Percentiles rank a stretch among this genome's conserved stretches.
Evolutionary conservation across 1,284 basidiomycete species (phyloP).

Genomic region (Heimioporus punctisporus): DNA sequence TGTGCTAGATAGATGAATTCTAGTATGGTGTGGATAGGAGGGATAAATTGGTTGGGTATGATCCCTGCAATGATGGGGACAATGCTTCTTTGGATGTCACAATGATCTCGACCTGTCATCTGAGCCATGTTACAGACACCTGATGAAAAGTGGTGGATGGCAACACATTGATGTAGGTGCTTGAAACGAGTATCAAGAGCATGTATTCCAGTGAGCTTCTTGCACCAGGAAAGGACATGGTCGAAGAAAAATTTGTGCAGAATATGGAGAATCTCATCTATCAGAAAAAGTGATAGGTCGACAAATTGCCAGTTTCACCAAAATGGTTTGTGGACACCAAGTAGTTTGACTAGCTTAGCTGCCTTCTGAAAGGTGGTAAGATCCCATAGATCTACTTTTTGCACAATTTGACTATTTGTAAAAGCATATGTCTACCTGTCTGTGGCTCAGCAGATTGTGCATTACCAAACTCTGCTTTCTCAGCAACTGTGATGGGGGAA

Average conservation of each 20-base stretch:
- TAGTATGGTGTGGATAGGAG: neutral
- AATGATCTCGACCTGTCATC: conserved; percentile 9
- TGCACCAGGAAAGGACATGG: conserved; percentile 6
- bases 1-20: conserved; percentile 8
- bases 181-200: conserved; percentile 2
- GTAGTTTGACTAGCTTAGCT: neutral
- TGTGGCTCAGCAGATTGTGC: neutral
- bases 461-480: neutral
- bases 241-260: conserved; percentile 10
- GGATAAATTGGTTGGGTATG: neutral
- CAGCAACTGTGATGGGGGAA: neutral
- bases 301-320: neutral
- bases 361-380: neutral
- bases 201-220: neutral
- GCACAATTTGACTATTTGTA: no score
- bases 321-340: neutral
- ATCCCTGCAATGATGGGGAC: neutral
- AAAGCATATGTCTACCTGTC: neutral
- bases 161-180: neutral
- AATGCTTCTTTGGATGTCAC: conserved; percentile 4
- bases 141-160: neutral
- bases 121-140: conserved; percentile 5
- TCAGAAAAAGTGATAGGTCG: neutral
- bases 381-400: neutral
- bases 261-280: neutral